These are phyloP conservation scores for Colletotrichum endophyticum DNA, from an alignment of 2,329 filamentous ascomycete species.

Conservation along the genomic window DNA sequence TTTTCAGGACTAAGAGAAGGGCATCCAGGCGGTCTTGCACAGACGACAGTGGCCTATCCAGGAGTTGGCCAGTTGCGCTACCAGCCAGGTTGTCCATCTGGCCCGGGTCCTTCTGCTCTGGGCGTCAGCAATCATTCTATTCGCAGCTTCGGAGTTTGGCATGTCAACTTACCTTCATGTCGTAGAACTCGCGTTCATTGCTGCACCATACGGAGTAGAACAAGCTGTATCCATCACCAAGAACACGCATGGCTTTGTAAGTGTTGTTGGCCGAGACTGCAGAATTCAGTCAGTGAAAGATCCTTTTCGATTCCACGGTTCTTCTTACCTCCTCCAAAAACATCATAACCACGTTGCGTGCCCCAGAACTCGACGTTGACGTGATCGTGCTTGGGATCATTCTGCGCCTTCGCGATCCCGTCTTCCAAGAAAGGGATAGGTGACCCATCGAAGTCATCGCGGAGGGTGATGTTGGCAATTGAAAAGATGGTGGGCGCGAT, in stretches of 20 bases:
- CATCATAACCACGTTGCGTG: conserved; percentile 13
- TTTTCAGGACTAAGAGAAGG: conserved; percentile 65
- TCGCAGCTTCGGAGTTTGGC: neutral
- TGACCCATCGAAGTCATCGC: conserved; percentile 61
- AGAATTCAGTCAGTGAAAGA: neutral
- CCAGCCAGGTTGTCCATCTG: conserved; percentile 51
- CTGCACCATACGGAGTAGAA: conserved; percentile 75
- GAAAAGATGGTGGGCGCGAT: conserved; percentile 65
- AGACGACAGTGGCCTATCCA: conserved; percentile 38
- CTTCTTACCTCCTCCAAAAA: neutral
- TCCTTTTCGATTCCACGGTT: rapidly evolving
- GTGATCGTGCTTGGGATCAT: conserved; percentile 50
- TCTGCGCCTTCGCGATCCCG: conserved; percentile 24
- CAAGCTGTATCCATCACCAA: conserved; percentile 59
- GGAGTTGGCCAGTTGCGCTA: conserved; percentile 23
- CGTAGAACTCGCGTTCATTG: conserved; percentile 70
- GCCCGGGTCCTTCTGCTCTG: conserved; percentile 51
- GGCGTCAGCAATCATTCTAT: neutral
- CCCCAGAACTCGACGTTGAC: conserved; percentile 66
- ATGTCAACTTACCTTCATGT: conserved; percentile 52
- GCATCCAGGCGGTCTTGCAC: conserved; percentile 59
- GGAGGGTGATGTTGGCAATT: conserved; percentile 42
- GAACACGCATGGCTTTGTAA: conserved; percentile 65
- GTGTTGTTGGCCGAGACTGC: conserved; percentile 50
- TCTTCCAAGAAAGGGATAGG: conserved; percentile 48